A percentile compares a stretch with the other conserved stretches of the same genome.
phyloP scores from a whole-genome alignment of 805 yeast genomes.

The Grigorovia transvaalensis region DNA sequence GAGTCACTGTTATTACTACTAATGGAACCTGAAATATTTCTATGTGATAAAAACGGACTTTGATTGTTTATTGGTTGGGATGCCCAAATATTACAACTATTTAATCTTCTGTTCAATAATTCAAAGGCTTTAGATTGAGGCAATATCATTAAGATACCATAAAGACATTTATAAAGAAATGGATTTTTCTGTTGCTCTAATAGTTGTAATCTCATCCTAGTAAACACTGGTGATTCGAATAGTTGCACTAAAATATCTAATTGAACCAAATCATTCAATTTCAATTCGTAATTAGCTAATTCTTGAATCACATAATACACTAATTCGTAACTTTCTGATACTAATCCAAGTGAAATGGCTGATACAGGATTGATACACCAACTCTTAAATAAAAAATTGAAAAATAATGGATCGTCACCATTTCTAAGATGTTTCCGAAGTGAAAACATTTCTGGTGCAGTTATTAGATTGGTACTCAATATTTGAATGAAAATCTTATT shows the following conservation, averaged over 20 bases:
- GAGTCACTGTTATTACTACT: slow-evolving; percentile 6
- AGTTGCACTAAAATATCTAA: slow-evolving; percentile 83
- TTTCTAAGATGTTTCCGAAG: slow-evolving; percentile 59
- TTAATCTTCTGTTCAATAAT: slow-evolving; percentile 67
- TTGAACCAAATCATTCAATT: slow-evolving; percentile 71
- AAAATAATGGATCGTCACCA: slow-evolving; percentile 63
- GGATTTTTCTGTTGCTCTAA: slow-evolving; percentile 79
- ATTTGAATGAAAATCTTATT: slow-evolving; percentile 77
- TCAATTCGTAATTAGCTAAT: slow-evolving; percentile 67
- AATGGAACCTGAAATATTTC: slow-evolving; percentile 3
- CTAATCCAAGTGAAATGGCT: slow-evolving; percentile 69
- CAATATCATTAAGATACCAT: slow-evolving; percentile 83
- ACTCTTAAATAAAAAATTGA: slow-evolving; percentile 67
- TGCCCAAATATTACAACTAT: slow-evolving; percentile 28
- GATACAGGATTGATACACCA: slow-evolving; percentile 94
- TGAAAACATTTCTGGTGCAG: slow-evolving; percentile 68
- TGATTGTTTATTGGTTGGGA: slow-evolving; percentile 10
- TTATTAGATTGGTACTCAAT: slow-evolving; percentile 71
- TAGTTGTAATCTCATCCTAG: slow-evolving; percentile 76
- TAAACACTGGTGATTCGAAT: slow-evolving; percentile 85
- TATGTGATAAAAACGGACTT: slow-evolving; percentile 4
- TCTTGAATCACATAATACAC: slow-evolving; percentile 74
- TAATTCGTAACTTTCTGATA: slow-evolving; percentile 80
- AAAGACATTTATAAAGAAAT: slow-evolving; percentile 72
- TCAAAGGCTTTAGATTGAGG: slow-evolving; percentile 90